Conservation (phyloP, 2,329 filamentous ascomycete species). For the Grosmannia serpens region DNA sequence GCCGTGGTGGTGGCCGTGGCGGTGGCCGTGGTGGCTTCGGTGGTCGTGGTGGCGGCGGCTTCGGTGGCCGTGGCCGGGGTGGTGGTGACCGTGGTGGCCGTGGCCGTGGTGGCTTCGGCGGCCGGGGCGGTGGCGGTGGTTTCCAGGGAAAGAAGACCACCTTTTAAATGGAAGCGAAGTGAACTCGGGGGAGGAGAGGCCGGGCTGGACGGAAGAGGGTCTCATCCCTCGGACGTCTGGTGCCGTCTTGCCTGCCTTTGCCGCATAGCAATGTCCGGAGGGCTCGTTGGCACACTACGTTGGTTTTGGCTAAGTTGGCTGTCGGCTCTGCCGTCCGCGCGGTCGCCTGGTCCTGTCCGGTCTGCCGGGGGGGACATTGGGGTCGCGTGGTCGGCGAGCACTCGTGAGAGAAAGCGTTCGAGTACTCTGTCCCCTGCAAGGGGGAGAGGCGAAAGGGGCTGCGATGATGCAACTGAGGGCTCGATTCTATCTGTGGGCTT, state of each 20-base stretch:
- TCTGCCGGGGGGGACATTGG: background rate
- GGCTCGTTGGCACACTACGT: slow-evolving; percentile 20
- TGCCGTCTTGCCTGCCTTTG: slow-evolving; percentile 6
- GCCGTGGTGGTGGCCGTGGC: slow-evolving; percentile 30
- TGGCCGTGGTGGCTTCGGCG: slow-evolving; percentile 45
- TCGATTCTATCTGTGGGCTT: slow-evolving; percentile 19
- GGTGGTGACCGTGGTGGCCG: slow-evolving; percentile 39
- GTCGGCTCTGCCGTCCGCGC: slow-evolving; percentile 35
- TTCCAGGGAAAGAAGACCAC: slow-evolving; percentile 72
- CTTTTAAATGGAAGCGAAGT: slow-evolving; percentile 21
- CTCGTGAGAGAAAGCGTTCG: slow-evolving; percentile 3
- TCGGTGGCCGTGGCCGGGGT: slow-evolving; percentile 29
- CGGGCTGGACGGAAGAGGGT: slow-evolving; percentile 8
- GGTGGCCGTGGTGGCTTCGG: slow-evolving; percentile 29
- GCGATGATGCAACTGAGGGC: slow-evolving; percentile 10
- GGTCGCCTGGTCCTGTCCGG: slow-evolving; percentile 3
- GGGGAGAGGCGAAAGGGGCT: background rate
- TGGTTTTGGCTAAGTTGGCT: slow-evolving; percentile 43
- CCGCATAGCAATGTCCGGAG: slow-evolving; percentile 30
- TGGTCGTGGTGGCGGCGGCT: slow-evolving; percentile 33
- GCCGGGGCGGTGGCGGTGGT: slow-evolving; percentile 42
- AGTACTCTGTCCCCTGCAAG: background rate
- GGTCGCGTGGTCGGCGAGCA: background rate
- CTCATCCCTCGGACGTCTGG: background rate
- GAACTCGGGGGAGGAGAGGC: background rate